A percentile compares a stretch with the other conserved stretches of the same genome.
Evolutionary conservation across 805 yeast species (phyloP).

Genomic region (Yarrowia alimentaria): DNA sequence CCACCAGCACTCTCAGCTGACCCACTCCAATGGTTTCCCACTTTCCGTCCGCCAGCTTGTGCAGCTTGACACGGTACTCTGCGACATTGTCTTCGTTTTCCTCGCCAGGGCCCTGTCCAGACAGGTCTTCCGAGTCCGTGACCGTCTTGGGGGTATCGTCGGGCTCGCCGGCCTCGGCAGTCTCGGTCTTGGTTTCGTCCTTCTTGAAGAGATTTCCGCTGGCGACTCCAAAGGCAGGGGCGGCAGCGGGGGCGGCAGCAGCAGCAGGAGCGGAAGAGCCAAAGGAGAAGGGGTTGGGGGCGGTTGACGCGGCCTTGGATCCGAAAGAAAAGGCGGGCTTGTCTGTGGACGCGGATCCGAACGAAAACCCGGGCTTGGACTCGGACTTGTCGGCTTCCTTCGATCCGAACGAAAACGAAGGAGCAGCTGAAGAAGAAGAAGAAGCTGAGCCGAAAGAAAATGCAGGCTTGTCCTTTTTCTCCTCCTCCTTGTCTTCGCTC

Average conservation of each 20-base stretch:
- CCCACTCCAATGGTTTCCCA: conserved; percentile 63
- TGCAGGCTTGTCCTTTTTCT: conserved; percentile 29
- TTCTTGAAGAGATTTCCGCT: conserved; percentile 17
- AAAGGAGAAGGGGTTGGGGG: conserved; percentile 31
- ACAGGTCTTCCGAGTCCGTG: conserved; percentile 43
- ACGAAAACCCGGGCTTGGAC: conserved; percentile 31
- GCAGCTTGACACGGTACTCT: conserved; percentile 69
- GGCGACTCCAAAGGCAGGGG: conserved; percentile 15
- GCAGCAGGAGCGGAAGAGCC: conserved; percentile 32
- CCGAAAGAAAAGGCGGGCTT: conserved; percentile 31
- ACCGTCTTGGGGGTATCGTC: conserved; percentile 32
- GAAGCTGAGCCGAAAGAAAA: neutral
- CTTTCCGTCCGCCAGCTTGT: conserved; percentile 54
- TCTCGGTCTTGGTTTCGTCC: neutral
- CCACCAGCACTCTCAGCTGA: conserved; percentile 67
- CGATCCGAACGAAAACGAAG: neutral
- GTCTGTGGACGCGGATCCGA: conserved; percentile 32
- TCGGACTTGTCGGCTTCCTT: conserved; percentile 8
- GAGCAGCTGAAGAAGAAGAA: neutral
- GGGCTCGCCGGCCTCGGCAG: neutral
- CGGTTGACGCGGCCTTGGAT: neutral
- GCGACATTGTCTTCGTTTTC: conserved; percentile 68
- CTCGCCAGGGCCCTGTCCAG: conserved; percentile 73
- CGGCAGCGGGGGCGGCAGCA: conserved; percentile 1
- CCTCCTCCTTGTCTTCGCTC: neutral